These are phyloP conservation scores for Tremellales sp. DNA, from an alignment of 1,284 basidiomycete species.

Conservation along the genomic window DNA sequence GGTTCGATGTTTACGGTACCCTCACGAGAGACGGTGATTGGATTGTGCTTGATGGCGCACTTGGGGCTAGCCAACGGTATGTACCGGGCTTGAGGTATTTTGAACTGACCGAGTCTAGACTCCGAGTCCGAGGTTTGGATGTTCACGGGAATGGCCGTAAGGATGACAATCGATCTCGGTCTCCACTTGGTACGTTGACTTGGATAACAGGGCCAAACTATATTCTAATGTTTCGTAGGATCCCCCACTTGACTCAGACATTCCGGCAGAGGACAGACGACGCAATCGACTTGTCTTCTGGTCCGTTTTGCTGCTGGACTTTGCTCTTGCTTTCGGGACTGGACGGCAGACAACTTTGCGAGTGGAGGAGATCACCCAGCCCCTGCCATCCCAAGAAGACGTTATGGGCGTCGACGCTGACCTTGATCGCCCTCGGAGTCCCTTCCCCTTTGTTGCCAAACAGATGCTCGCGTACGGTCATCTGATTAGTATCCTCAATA, in stretches of 20 bases:
- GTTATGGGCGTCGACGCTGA: constrained; percentile 1
- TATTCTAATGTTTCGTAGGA: constrained; percentile 9
- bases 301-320: constrained; percentile 28
- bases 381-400: constrained; percentile 15
- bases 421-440: constrained; percentile 8
- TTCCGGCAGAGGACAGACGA: constrained; percentile 18
- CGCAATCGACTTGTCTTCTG: constrained; percentile 31
- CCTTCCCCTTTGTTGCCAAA: constrained; percentile 26
- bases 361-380: constrained; percentile 28
- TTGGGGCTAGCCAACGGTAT: constrained; percentile 29
- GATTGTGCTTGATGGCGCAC: constrained; percentile 25
- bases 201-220: neutral
- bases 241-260: constrained; percentile 11
- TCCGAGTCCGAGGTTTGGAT: constrained; percentile 36
- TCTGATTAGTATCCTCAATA: constrained; percentile 30
- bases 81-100: neutral
- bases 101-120: constrained; percentile 13
- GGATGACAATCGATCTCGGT: constrained; percentile 31
- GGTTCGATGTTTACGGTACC: constrained; percentile 33
- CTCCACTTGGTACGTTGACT: constrained; percentile 22
- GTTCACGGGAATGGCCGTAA: constrained; percentile 30
- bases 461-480: constrained; percentile 27
- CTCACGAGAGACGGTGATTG: constrained; percentile 27
- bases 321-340: constrained; percentile 24
- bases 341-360: constrained; percentile 30